Base-by-base conservation (phyloP, 2,329 filamentous ascomycete genomes). In the Nigrospora osmanthi region DNA sequence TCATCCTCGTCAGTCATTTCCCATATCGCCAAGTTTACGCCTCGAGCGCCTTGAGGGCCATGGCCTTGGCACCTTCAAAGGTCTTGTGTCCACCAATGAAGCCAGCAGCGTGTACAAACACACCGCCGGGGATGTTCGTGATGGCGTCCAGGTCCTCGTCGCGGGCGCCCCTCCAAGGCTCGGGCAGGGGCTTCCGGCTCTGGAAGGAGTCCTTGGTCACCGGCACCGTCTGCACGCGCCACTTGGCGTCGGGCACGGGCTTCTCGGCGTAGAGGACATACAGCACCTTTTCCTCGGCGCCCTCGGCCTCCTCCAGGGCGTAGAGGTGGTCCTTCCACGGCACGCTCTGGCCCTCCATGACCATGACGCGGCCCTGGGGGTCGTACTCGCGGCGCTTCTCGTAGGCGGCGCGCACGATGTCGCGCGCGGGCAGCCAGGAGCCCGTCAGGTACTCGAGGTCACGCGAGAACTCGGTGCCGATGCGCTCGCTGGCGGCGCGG, bases 321-420 rank as follows among this genome's bases (percentile, higher is more conserved):
- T 95, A 97, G 15, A 98, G 76, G 65, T 98, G 93, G 59, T 97
- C 91, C 64, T 95, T 93, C 93, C 93, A 97, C 2, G 91, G 91
- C 49, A 91, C 86, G 47, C 85, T 82, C 61, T 87, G 82, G 33
- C 72, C 72, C 51, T 85, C 78, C 46, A 98, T 76, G 23, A 96
- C 83, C 57, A 97, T 73, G 48, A 97, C 80, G 50, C 88, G 82
- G 46, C 90, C 90, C 52, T 83, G 70, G 11, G 82, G 59, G 61
- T 95, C 87, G 59, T 81, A 78, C 53, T 85, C 71, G 28, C 67
- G 61, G 45, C 91, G 82, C 51, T 76, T 75, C 32, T 74, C 70
- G 62, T 93, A 95, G 11, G 91, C 89, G 36, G 78, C 68, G 53
- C 82, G 78, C 40, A 97, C 89, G 44, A 89, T 75, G 33, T 81